Base-by-base conservation (phyloP, 1,139 yeast species). In the Zygosaccharomyces pseudobailii region DNA sequence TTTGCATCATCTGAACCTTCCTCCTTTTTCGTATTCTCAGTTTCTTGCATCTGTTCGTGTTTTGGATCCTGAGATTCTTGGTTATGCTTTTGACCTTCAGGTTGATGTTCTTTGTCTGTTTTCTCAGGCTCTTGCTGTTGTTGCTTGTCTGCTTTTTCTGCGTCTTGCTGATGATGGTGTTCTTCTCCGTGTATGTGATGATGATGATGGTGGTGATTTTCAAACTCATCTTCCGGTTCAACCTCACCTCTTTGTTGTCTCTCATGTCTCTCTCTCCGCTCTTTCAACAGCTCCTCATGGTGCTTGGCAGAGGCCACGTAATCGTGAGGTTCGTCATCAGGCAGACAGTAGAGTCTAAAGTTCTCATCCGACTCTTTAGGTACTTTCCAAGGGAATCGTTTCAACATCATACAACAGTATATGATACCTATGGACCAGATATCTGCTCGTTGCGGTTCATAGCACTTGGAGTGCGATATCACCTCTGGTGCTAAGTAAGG, bases 401-500 rank as follows among this genome's bases (percentile, higher is more conserved):
- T 85, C 57, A 92, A 72, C 47, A 92, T 82, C 96, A 90, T 89
- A 69, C 98, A 92, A 70, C 97, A 92, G 66, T 84, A 92, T 36
- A 92, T 90, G 42, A 92, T 89, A 8, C 96, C 98, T 51, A 87
- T 75, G 1, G 97, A 89, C 98, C 98, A 92, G 45, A 92, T 75
- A 68, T 92, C 98, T 7, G 90, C 95, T 2, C 89, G 87, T 61
- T 87, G 88, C 3, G 98, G 97, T 63, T 90, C 95, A 63, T 90
- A 92, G 28, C 83, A 78, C 48, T 80, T 76, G 46, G 79, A 78
- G 28, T 76, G 78, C 3, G 71, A 66, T 56, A 94, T 76, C 17
- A 90, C 97, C 67, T 92, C 99, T 0, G 99, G 98, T 1, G 98
- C 97, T 61, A 92, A 76, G 63, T 92, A 92, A 4, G 99, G 99